Percentiles rank a stretch among this genome's conserved stretches.
Evolutionary conservation across 352 stramenopile species (phyloP).

Genomic region (Phytophthora pisi): DNA sequence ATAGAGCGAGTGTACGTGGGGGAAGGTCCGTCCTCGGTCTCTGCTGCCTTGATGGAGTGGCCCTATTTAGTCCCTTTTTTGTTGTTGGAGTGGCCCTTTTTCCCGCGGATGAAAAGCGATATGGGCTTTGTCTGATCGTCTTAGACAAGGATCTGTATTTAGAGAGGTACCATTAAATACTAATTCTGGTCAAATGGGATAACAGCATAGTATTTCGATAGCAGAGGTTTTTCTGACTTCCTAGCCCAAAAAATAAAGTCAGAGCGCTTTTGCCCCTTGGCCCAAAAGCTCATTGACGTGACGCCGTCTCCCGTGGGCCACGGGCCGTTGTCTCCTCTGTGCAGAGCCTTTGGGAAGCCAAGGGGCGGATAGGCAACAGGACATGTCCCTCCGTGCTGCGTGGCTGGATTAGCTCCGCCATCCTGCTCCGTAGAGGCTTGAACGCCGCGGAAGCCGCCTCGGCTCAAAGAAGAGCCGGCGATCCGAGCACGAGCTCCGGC

Average conservation of each 20-base stretch:
- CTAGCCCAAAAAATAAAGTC: not conserved
- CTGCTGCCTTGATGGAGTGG: constrained; percentile 2
- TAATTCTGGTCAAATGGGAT: not conserved
- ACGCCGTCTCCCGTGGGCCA: not conserved
- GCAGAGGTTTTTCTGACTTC: constrained; percentile 24
- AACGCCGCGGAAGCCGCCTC: not conserved
- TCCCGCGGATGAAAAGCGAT: not conserved
- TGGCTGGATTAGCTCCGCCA: not conserved
- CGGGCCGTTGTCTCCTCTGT: not conserved
- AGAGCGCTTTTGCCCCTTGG: constrained; percentile 1
- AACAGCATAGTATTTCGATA: not conserved
- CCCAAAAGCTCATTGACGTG: not conserved
- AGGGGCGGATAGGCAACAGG: not conserved
- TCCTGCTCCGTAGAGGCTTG: constrained; percentile 1
- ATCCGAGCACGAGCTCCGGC: not conserved
- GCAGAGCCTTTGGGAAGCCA: not conserved
- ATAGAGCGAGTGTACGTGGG: constrained; percentile 19
- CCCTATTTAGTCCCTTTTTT: no score
- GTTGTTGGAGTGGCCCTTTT: not conserved
- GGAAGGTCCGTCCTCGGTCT: constrained; percentile 26
- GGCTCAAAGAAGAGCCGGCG: constrained; percentile 9
- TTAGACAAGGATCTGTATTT: not conserved
- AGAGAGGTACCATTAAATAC: not conserved
- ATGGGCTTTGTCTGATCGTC: constrained; percentile 2
- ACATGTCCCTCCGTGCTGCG: constrained; percentile 2